Evolutionary conservation across 2,329 filamentous ascomycete genomes (phyloP), one percentile per base, ranked within the genome.

Genomic region (Microdochium bolleyi): DNA sequence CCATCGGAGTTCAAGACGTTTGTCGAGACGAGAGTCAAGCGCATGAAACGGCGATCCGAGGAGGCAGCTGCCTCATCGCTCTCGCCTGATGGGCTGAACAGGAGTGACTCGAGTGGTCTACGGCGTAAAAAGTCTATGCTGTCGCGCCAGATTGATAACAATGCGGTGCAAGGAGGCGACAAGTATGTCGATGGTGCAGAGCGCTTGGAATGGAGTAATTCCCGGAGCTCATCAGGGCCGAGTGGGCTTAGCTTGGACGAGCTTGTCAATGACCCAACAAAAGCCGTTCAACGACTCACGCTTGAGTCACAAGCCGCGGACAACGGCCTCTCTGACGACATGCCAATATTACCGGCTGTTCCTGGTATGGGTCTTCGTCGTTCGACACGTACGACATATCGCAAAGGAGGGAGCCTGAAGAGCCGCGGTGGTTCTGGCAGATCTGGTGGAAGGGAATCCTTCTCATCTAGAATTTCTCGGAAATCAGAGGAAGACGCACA

Each of bases 1-100:
- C 94, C 94, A 1, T 91, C 88, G 64, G 94, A 96, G 61, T 99
- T 97, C 76, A 96, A 95, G 70, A 92, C 87, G 1, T 99, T 97
- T 60, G 80, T 99, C 2, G 92, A 99, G 63, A 95, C 92, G 57
- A 85, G 92, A 64, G 89, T 96, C 13, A 88, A 96, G 60, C 87
- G 89, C 34, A 95, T 97, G 61, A 86, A 90, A 67, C 80, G 92
- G 59, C 83, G 89, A 61, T 95, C 92, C 1, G 86, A 87, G 24
- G 90, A 85, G 24, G 19, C 44, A 11, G 25, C 48, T 3, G 24
- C 10, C 59, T 85, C 78, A 57, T 77, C 77, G 37, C 71, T 91
- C 49, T 82, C 83, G 27, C 71, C 79, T 5, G 79, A 86, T 57
- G 72, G 79, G 51, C 54, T 72, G 58, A 77, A 60, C 56, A 81